These are phyloP conservation scores for Ganoderma lingzhi DNA, from an alignment of 1,284 basidiomycete species.

Conservation along the genomic window DNA sequence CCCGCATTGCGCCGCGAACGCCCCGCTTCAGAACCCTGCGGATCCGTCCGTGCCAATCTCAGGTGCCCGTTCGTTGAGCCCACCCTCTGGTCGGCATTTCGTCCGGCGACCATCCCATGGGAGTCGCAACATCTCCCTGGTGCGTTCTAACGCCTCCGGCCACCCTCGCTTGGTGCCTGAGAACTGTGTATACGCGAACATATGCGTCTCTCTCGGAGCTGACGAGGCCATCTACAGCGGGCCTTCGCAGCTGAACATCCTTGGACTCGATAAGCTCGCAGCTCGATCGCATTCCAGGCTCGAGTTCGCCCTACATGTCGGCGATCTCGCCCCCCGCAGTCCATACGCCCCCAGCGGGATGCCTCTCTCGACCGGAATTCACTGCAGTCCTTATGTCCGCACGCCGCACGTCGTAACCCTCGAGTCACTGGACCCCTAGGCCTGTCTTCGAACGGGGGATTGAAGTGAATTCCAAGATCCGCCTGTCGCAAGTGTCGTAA, in stretches of 20 bases:
- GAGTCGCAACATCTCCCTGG: background rate
- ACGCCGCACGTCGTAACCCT: background rate
- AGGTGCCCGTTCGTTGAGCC: conserved; percentile 1
- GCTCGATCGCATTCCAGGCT: background rate
- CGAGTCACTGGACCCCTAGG: background rate
- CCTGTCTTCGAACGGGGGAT: conserved; percentile 1
- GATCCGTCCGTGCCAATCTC: conserved; percentile 9
- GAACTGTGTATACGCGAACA: background rate
- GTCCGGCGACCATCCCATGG: conserved; percentile 4
- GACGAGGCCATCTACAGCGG: background rate
- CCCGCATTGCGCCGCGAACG: background rate
- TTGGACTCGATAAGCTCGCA: background rate
- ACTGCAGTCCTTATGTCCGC: background rate
- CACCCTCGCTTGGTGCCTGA: conserved; percentile 7
- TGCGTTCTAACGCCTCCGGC: conserved; percentile 4
- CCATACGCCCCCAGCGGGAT: background rate
- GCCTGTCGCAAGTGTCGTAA: conserved; percentile 2
- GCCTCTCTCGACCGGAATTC: background rate
- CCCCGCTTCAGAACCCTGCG: background rate
- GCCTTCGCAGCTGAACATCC: background rate
- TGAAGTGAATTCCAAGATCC: conserved; percentile 5
- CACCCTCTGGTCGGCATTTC: conserved; percentile 1
- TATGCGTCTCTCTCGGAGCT: conserved; percentile 3
- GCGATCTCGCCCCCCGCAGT: background rate
- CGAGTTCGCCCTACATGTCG: background rate